Conservation (phyloP, 2,329 filamentous ascomycete species). For the Ophiostoma ulmi region DNA sequence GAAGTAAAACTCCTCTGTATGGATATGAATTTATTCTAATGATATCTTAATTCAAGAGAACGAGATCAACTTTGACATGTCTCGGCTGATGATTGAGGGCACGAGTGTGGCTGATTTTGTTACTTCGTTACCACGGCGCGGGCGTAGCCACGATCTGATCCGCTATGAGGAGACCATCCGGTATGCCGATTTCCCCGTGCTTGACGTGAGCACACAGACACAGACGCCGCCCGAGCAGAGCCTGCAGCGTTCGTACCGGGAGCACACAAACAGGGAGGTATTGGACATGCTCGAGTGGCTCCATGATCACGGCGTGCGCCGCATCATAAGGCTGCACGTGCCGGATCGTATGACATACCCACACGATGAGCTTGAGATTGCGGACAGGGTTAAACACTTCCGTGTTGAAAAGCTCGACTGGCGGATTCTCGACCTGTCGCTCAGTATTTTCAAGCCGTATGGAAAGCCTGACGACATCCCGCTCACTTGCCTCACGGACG, state of each 20-base stretch:
- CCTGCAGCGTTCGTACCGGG: constrained; percentile 9
- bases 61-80: constrained; percentile 26
- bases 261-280: constrained; percentile 17
- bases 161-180: no score
- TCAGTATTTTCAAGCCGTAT: background rate
- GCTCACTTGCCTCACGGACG: background rate
- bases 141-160: no score
- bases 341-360: constrained; percentile 22
- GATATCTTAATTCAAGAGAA: background rate
- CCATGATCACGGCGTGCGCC: constrained; percentile 13
- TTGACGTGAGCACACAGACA: constrained; percentile 6
- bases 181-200: no score
- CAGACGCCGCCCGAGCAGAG: constrained; percentile 5
- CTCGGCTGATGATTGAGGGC: constrained; percentile 16
- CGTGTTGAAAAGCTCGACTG: no score
- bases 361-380: constrained; percentile 24
- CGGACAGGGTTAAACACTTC: background rate
- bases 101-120: constrained; percentile 22
- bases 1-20: no score
- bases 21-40: no score
- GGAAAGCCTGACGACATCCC: background rate
- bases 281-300: constrained; percentile 25
- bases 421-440: background rate
- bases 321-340: constrained; percentile 24
- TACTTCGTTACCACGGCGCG: constrained; percentile 13